phyloP scores from a whole-genome alignment of 139 green algal genomes.

The Chlorella sp. region DNA sequence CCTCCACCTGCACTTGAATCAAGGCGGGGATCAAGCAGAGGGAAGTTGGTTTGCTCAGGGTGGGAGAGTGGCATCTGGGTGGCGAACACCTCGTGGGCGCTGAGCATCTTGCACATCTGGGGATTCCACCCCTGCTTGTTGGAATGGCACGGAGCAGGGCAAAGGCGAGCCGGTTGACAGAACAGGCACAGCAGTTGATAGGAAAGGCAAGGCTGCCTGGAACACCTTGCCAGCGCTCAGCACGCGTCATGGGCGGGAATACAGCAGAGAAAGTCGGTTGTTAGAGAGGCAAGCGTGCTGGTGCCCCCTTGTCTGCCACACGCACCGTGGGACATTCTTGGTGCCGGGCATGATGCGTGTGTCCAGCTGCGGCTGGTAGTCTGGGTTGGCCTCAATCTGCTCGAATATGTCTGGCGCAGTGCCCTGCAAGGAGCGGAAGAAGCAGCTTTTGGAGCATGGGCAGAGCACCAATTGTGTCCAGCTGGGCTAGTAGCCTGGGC shows the following conservation, averaged over 20 bases:
- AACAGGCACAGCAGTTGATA: not conserved
- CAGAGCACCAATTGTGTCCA: too few relatives aligned
- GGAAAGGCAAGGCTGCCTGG: not conserved
- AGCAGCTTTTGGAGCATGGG: not conserved
- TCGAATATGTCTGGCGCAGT: conserved; percentile 26
- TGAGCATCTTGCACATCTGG: conserved; percentile 51
- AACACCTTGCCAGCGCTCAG: not conserved
- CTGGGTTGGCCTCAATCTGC: conserved; percentile 24
- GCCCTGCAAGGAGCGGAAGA: not conserved
- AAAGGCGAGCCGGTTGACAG: too few relatives aligned
- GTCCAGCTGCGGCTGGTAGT: conserved; percentile 34
- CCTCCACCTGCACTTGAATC: conserved; percentile 51
- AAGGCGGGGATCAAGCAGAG: too few relatives aligned
- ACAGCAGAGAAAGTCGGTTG: too few relatives aligned
- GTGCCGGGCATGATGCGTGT: conserved; percentile 49
- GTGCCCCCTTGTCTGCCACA: too few relatives aligned
- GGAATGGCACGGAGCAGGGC: too few relatives aligned
- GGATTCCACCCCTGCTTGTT: conserved; percentile 58
- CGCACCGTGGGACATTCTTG: conserved; percentile 46
- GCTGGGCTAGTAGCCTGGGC: too few relatives aligned
- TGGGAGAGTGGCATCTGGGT: too few relatives aligned
- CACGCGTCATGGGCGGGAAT: too few relatives aligned
- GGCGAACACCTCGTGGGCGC: conserved; percentile 46
- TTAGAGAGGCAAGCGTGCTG: too few relatives aligned
- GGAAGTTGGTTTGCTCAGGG: too few relatives aligned